These are phyloP conservation scores for Quercus gilva DNA, from an alignment of 306 rosid species.

Conservation along the genomic window DNA sequence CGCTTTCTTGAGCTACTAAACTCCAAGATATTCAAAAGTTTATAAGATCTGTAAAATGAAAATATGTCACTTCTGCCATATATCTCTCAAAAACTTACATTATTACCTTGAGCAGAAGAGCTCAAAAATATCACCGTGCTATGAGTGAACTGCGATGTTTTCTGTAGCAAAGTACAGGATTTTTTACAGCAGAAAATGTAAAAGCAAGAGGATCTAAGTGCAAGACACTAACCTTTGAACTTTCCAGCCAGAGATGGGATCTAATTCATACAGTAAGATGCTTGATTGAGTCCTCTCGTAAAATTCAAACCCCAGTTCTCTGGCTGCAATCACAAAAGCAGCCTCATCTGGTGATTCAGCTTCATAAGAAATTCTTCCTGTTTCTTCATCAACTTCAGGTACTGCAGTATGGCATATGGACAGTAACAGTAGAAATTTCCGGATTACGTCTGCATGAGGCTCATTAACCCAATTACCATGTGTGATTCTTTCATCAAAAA, in stretches of 20 bases:
- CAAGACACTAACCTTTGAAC: slow-evolving; percentile 51
- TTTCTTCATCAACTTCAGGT: slow-evolving; percentile 81
- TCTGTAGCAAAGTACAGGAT: neutral
- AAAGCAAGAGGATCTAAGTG: slow-evolving; percentile 7
- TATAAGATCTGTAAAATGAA: slow-evolving; percentile 59
- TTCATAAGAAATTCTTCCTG: slow-evolving; percentile 77
- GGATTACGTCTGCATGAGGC: slow-evolving; percentile 64
- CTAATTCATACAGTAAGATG: slow-evolving; percentile 64
- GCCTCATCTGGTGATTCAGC: slow-evolving; percentile 98
- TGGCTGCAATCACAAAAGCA: slow-evolving; percentile 94
- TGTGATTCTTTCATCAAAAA: slow-evolving; percentile 79
- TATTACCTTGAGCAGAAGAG: neutral
- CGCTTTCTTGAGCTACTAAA: slow-evolving; percentile 93
- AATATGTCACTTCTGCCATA: slow-evolving; percentile 17
- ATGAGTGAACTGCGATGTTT: neutral
- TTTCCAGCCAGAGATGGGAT: slow-evolving; percentile 42
- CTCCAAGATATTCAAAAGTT: slow-evolving; percentile 69
- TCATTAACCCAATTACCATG: slow-evolving; percentile 69
- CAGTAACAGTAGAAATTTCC: slow-evolving; percentile 58
- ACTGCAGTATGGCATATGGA: slow-evolving; percentile 89
- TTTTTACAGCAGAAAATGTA: neutral
- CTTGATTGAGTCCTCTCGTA: slow-evolving; percentile 64
- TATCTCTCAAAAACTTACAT: neutral
- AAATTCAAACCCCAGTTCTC: slow-evolving; percentile 94
- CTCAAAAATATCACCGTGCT: neutral